Conservation (phyloP, 805 yeast genomes). For the Saturnispora galanensis region DNA sequence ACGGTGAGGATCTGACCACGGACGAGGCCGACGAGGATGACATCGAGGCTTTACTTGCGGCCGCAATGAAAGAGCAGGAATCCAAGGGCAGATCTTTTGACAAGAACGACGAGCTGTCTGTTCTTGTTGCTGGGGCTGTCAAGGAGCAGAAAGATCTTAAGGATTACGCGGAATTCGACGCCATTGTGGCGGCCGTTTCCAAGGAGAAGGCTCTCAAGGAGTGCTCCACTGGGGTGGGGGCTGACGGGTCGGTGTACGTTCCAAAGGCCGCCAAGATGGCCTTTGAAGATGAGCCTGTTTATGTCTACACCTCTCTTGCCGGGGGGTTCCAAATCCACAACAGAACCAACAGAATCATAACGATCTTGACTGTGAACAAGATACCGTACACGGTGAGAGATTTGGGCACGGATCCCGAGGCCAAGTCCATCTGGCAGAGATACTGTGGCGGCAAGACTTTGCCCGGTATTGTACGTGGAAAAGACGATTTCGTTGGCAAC, state of each 20-base stretch:
- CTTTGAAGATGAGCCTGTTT: slow-evolving; percentile 51
- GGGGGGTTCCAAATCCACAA: slow-evolving; percentile 76
- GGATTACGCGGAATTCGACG: slow-evolving; percentile 18
- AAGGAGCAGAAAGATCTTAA: slow-evolving; percentile 8
- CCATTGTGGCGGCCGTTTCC: slow-evolving; percentile 22
- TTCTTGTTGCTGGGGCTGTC: slow-evolving; percentile 2
- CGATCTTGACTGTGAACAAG: slow-evolving; percentile 67
- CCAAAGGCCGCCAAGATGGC: slow-evolving; percentile 26
- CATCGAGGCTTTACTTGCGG: slow-evolving; percentile 3
- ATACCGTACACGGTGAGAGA: slow-evolving; percentile 62
- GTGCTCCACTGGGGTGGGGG: neutral
- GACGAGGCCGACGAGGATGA: slow-evolving; percentile 2
- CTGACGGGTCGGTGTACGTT: slow-evolving; percentile 23
- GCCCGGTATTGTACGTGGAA: slow-evolving; percentile 81
- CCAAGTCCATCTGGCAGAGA: slow-evolving; percentile 76
- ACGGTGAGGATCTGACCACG: slow-evolving; percentile 1
- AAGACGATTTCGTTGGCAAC: slow-evolving; percentile 74
- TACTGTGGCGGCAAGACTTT: slow-evolving; percentile 59
- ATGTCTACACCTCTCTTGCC: slow-evolving; percentile 74
- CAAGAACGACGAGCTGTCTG: slow-evolving; percentile 5
- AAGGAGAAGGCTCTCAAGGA: slow-evolving; percentile 16
- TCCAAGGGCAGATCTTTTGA: slow-evolving; percentile 2
- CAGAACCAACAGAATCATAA: slow-evolving; percentile 65
- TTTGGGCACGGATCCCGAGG: slow-evolving; percentile 79
- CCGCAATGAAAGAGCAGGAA: slow-evolving; percentile 5